phyloP scores from a whole-genome alignment of 176 grass and related monocot species.

The Musa schizocarpa region DNA sequence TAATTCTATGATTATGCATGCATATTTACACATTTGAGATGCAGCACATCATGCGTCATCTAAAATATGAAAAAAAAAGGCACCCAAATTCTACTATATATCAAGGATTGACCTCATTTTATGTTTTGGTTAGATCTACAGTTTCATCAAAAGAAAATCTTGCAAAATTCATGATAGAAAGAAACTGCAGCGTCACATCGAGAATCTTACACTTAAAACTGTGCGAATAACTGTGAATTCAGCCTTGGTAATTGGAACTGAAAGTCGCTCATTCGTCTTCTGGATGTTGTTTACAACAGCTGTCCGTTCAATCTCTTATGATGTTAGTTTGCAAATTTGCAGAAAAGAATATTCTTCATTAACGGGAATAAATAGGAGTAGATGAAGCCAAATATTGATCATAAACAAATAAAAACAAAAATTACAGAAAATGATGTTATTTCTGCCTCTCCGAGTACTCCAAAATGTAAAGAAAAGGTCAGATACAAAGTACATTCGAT shows the following conservation, averaged over 20 bases:
- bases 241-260: slow-evolving; percentile 67
- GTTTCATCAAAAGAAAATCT: not conserved
- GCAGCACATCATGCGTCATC: not conserved
- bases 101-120: not conserved
- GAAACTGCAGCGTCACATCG: not conserved
- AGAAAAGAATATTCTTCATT: not conserved
- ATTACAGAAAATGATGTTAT: no score
- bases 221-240: slow-evolving; percentile 85
- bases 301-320: slow-evolving; percentile 24
- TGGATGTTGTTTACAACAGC: slow-evolving; percentile 52
- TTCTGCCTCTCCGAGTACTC: not conserved
- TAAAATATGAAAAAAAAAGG: not conserved
- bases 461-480: not conserved
- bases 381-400: no score
- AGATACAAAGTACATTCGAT: no score
- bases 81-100: not conserved
- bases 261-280: slow-evolving; percentile 62
- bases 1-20: not conserved
- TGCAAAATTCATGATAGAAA: not conserved
- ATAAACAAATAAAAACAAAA: no score
- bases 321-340: not conserved
- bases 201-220: slow-evolving; percentile 65
- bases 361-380: not conserved
- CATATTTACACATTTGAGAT: not conserved
- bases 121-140: not conserved